phyloP scores from a whole-genome alignment of 1,284 basidiomycete genomes.

The Cryptococcus sp. region DNA sequence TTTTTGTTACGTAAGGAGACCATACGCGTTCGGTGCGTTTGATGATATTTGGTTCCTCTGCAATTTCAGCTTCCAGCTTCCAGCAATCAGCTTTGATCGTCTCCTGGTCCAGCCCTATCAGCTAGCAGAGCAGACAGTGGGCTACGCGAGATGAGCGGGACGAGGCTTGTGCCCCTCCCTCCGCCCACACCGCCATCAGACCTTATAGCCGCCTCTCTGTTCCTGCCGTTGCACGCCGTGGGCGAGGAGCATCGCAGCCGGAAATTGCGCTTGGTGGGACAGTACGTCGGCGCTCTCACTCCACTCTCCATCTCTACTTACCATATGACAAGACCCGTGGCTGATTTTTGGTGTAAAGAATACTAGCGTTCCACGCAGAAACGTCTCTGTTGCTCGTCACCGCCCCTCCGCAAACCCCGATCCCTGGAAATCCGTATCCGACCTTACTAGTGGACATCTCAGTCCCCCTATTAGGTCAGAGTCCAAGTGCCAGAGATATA shows the following conservation, averaged over 20 bases:
- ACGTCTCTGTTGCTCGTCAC: slow-evolving; percentile 12
- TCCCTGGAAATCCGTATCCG: background rate
- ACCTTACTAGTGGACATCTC: slow-evolving; percentile 32
- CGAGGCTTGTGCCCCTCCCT: background rate
- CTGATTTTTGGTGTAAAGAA: slow-evolving; percentile 1
- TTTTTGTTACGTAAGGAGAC: too few relatives aligned
- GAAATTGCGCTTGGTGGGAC: slow-evolving; percentile 32
- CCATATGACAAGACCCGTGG: background rate
- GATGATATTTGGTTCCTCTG: too few relatives aligned
- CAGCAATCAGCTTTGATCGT: too few relatives aligned
- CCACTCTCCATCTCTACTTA: background rate
- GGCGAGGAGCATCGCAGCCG: slow-evolving; percentile 8
- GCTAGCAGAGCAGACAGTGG: too few relatives aligned
- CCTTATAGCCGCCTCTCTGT: slow-evolving; percentile 23
- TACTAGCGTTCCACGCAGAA: slow-evolving; percentile 14
- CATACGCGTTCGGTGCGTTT: too few relatives aligned
- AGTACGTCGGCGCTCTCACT: slow-evolving; percentile 19
- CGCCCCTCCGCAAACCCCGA: background rate
- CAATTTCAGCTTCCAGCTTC: too few relatives aligned
- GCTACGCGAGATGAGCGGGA: too few relatives aligned
- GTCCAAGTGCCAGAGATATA: slow-evolving; percentile 22
- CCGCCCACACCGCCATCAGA: slow-evolving; percentile 24
- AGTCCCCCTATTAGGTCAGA: slow-evolving; percentile 26
- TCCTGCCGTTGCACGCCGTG: slow-evolving; percentile 23
- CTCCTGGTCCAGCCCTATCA: too few relatives aligned